These are phyloP conservation scores for Heterobasidion irregulare DNA, from an alignment of 1,284 basidiomycete species.

Conservation along the genomic window DNA sequence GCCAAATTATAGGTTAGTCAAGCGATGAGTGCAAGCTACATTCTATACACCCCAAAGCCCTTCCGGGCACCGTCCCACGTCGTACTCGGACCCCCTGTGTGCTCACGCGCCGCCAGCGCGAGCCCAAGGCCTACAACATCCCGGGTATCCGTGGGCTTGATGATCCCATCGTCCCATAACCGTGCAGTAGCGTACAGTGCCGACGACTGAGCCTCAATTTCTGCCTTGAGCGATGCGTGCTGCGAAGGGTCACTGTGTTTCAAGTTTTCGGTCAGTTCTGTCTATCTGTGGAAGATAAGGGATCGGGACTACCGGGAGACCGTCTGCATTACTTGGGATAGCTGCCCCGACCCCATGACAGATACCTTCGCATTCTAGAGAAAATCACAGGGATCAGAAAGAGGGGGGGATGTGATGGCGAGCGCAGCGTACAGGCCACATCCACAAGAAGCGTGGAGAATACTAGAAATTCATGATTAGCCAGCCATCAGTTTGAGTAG, in stretches of 20 bases:
- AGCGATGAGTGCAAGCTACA: slow-evolving; percentile 37
- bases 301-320: slow-evolving; percentile 62
- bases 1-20: too few relatives aligned
- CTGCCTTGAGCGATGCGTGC: slow-evolving; percentile 63
- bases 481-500: neutral
- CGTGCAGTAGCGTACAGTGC: slow-evolving; percentile 85
- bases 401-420: neutral
- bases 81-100: slow-evolving; percentile 15
- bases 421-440: slow-evolving; percentile 90
- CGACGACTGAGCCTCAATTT: slow-evolving; percentile 84
- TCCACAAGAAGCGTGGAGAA: slow-evolving; percentile 91
- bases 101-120: slow-evolving; percentile 26
- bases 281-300: neutral
- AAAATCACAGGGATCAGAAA: neutral
- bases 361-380: slow-evolving; percentile 83
- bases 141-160: slow-evolving; percentile 86
- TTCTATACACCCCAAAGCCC: slow-evolving; percentile 85
- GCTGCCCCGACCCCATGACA: slow-evolving; percentile 94
- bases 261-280: slow-evolving; percentile 1
- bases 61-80: slow-evolving; percentile 67
- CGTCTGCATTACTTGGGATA: slow-evolving; percentile 86
- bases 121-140: slow-evolving; percentile 83
- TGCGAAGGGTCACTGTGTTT: slow-evolving; percentile 61
- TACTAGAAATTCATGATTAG: slow-evolving; percentile 41
- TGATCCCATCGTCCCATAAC: slow-evolving; percentile 94